Conservation (phyloP, 1,284 basidiomycete species). For the Cutaneotrichosporon curvatum region DNA sequence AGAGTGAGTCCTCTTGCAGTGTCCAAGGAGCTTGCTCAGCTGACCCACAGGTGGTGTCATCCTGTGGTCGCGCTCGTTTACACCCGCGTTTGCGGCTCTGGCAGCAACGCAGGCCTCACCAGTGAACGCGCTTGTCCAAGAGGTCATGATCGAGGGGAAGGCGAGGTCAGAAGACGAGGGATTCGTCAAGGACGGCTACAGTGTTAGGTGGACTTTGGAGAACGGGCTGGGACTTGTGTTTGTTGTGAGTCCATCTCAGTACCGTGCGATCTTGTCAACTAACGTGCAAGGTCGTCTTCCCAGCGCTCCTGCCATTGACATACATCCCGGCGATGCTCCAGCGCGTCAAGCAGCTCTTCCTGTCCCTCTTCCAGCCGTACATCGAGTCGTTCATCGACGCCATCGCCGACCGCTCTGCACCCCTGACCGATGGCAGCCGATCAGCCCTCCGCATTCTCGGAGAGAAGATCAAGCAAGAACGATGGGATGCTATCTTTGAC, state of each 20-base stretch:
- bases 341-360: conserved; percentile 72
- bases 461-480: conserved; percentile 31
- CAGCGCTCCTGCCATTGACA: conserved; percentile 88
- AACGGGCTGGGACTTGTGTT: conserved; percentile 92
- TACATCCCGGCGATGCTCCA: conserved; percentile 84
- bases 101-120: conserved; percentile 73
- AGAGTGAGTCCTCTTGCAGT: conserved; percentile 59
- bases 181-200: conserved; percentile 85
- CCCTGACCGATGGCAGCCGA: conserved; percentile 36
- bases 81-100: conserved; percentile 67
- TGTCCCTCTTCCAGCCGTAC: conserved; percentile 77
- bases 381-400: conserved; percentile 72
- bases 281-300: conserved; percentile 81
- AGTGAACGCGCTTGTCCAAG: conserved; percentile 79
- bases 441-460: conserved; percentile 26
- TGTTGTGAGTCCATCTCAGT: conserved; percentile 57
- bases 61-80: conserved; percentile 87
- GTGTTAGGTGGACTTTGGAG: conserved; percentile 83
- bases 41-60: conserved; percentile 79
- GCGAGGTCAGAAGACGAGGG: conserved; percentile 54
- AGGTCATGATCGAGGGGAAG: conserved; percentile 75
- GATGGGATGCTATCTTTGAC: conserved; percentile 42
- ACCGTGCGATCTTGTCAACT: not conserved
- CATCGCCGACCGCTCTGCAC: conserved; percentile 52
- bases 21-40: not conserved